Base-by-base conservation (phyloP, 176 grass and related monocot species). In the Zoysia japonica region DNA sequence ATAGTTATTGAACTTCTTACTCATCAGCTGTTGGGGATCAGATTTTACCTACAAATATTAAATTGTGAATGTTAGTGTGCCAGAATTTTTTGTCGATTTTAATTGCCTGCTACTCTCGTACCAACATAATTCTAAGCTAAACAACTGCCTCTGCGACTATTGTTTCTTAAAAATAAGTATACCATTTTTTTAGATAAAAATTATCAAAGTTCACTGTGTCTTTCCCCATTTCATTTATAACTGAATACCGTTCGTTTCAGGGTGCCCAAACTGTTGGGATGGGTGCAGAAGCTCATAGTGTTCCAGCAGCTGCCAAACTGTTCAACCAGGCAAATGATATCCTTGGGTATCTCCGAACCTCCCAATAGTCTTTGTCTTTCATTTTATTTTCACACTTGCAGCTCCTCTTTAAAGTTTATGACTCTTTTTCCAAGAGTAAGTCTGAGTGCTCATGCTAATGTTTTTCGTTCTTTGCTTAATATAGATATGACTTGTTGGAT, bases 181-280 rank as follows among this genome's bases (percentile, higher is more conserved):
- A 9, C 47, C 47, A 8, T 48, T 48, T 48, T 48, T 9, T 2
- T 2, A 14, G 2, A 64, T 0, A 13, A 64, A 0, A 39, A 39
- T 39, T 14, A 64, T 12, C 7, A 2, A 64, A 9, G 6, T 5
- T n/a, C 61, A 65, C 42, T 17, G 11, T 52, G 39, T 9, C 13
- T 49, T 4, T 49, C 2, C 6, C 48, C 37, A 16, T 43, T 6
- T 67, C 62, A 5, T 67, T 79, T 56, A 69, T 45, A 57, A 12
- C 40, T 11, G 40, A 45, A 46, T 57, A 40, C 19, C 40, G 15
- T 44, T 46, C 40, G 11, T 89, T n/a, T 68, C 65, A 99, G 96
- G 96, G 96, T 20, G 92, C 96, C 51, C 96, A 99, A 87, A 84
- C 88, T 72, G 86, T 95, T 65, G 96, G 96, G 81, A 99, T 99